phyloP scores from a whole-genome alignment of 2,329 filamentous ascomycete species.

The Fusarium sarcochroum region DNA sequence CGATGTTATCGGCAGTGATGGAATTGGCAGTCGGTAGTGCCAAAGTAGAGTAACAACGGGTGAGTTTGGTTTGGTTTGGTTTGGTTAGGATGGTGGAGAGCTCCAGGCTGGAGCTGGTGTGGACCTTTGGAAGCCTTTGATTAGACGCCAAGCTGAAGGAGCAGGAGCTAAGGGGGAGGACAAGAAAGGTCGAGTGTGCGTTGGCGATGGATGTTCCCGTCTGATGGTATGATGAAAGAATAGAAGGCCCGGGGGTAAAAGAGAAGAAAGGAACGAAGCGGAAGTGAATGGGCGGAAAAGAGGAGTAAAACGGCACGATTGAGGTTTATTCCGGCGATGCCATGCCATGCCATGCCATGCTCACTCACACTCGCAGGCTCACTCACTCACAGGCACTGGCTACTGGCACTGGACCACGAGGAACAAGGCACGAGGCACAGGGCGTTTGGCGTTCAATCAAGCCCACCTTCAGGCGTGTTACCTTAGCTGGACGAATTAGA shows the following conservation, averaged over 20 bases:
- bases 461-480: conserved; percentile 9
- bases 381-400: conserved; percentile 17
- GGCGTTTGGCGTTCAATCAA: conserved; percentile 23
- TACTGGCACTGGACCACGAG: conserved; percentile 9
- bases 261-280: conserved; percentile 11
- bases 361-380: conserved; percentile 21
- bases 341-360: conserved; percentile 3
- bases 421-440: conserved; percentile 40
- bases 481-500: conserved; percentile 24
- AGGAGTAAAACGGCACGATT: conserved; percentile 35
- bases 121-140: conserved; percentile 43
- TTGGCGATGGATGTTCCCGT: conserved; percentile 3
- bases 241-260: conserved; percentile 4
- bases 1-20: conserved; percentile 41
- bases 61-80: conserved; percentile 19
- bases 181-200: conserved; percentile 5
- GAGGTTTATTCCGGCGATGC: conserved; percentile 42
- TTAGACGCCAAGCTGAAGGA: conserved; percentile 35
- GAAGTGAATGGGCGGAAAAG: conserved; percentile 24
- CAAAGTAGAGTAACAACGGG: conserved; percentile 42
- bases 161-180: conserved; percentile 28
- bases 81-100: conserved; percentile 44
- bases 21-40: conserved; percentile 32
- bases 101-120: conserved; percentile 49
- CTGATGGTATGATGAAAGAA: not conserved